phyloP scores from a whole-genome alignment of 2,329 filamentous ascomycete genomes.

The Apiospora rasikravindrae region DNA sequence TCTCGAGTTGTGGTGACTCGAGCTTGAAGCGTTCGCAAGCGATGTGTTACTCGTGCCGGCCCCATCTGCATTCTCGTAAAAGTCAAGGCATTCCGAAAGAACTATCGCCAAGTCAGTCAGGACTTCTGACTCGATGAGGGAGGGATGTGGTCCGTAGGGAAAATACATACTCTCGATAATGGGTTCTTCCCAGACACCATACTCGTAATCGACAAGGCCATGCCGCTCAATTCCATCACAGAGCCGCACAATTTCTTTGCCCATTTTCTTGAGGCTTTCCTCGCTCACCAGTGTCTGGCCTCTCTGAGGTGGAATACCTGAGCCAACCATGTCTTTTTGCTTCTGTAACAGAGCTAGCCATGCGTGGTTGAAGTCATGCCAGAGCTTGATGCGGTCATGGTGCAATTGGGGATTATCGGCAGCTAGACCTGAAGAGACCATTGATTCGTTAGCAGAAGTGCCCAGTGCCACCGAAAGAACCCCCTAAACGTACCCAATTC shows the following conservation, averaged over 20 bases:
- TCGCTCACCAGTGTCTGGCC: constrained; percentile 69
- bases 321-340: constrained; percentile 77
- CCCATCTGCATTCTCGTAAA: constrained; percentile 49
- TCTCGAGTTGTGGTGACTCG: constrained; percentile 25
- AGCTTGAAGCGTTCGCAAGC: constrained; percentile 28
- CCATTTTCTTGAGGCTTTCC: constrained; percentile 77
- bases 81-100: constrained; percentile 47
- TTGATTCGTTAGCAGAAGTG: constrained; percentile 9
- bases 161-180: constrained; percentile 76
- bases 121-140: not conserved
- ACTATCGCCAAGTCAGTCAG: constrained; percentile 31
- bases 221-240: constrained; percentile 88
- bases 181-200: constrained; percentile 94
- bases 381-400: constrained; percentile 79
- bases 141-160: not conserved
- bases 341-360: constrained; percentile 86
- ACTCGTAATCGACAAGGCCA: constrained; percentile 96
- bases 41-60: constrained; percentile 37
- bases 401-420: constrained; percentile 81
- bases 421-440: constrained; percentile 68
- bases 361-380: constrained; percentile 93
- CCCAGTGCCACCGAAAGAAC: not conserved
- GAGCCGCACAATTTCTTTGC: constrained; percentile 78
- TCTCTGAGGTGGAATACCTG: constrained; percentile 61
- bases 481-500: constrained; percentile 56